A percentile compares a stretch with the other conserved stretches of the same genome.
These are phyloP conservation scores for Prunella vulgaris DNA, from an alignment of 257 asterid species.

Conservation along the genomic window DNA sequence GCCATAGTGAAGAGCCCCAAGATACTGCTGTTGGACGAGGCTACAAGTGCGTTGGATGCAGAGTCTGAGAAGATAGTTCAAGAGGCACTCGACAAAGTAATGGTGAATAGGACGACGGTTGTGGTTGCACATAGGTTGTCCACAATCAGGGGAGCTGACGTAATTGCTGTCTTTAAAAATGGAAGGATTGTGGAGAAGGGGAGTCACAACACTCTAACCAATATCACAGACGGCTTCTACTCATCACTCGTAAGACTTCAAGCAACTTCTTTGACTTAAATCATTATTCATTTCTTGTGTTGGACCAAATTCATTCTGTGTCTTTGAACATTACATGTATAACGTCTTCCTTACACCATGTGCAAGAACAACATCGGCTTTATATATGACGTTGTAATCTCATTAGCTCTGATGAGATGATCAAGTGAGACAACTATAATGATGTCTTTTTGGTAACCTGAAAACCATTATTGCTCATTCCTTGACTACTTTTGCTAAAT, in stretches of 20 bases:
- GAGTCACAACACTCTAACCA: constrained; percentile 44
- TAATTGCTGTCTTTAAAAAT: constrained; percentile 49
- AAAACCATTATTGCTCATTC: too few relatives aligned
- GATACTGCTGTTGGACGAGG: constrained; percentile 58
- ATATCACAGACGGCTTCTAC: constrained; percentile 47
- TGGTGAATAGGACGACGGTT: constrained; percentile 51
- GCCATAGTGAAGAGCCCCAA: constrained; percentile 54
- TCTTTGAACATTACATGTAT: too few relatives aligned
- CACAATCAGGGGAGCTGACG: constrained; percentile 57
- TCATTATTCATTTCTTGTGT: not conserved
- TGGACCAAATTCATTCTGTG: not conserved
- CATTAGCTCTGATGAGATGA: too few relatives aligned
- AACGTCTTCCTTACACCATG: too few relatives aligned
- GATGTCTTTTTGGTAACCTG: too few relatives aligned
- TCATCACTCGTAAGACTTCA: constrained; percentile 55
- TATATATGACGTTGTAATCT: too few relatives aligned
- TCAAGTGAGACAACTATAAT: too few relatives aligned
- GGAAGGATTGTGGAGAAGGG: constrained; percentile 62
- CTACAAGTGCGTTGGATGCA: constrained; percentile 60
- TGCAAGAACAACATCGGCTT: too few relatives aligned
- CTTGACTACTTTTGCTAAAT: too few relatives aligned
- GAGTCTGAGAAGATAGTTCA: constrained; percentile 67
- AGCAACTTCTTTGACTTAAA: constrained; percentile 24
- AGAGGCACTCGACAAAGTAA: constrained; percentile 57
- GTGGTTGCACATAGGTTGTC: constrained; percentile 70